Base-by-base conservation (phyloP, 495 filamentous ascomycete species). In the Penicillium coffeae region DNA sequence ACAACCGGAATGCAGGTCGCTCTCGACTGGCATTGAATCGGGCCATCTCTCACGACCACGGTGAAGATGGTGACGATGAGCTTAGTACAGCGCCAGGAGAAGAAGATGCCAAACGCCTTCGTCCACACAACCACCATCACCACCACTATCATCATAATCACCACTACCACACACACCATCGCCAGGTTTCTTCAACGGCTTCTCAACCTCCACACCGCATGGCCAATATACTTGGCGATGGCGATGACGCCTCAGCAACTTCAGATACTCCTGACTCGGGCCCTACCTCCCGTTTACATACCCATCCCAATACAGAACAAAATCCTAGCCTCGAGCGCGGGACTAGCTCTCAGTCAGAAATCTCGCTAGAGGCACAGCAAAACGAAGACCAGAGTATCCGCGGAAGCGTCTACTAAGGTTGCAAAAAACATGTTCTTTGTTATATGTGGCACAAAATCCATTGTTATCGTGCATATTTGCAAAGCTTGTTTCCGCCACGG, bases 31-130 rank as follows among this genome's bases (percentile, higher is more conserved):
- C 37, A 18, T 48, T 42, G 12, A 52, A 63, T 41, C 52, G 55
- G 20, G 27, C 54, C 18, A 65, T 59, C 0, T n/a, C n/a, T n/a
- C 70, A 77, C 36, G 72, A 77, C 34, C 47, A 66, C 16, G 72
- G 65, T 47, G 64, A 68, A 33, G 75, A 80, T 42, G 74, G 71
- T 34, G 78, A 82, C 35, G 75, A 84, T 42, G 69, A 75, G 39
- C 68, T 75, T 19, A 75, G 74, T 30, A 65, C 66, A 7, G 48
- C 50, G n/a, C 55, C 54, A 33, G 50, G 50, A 1, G 59, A 62
- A 1, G 59, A 62, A 10, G 60, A 60, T 30, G 41, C 25, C 0
- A 62, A 59, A 33, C 61, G 60, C 12, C 37, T 49, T 30, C 62
- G 62, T 3, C 47, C 60, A 7, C 60, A 68, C 32, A 55, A 65